Percentiles rank a stretch among this genome's conserved stretches.
phyloP scores from a whole-genome alignment of 192 early-diverging fungal genomes.

The Gigaspora rosea region DNA sequence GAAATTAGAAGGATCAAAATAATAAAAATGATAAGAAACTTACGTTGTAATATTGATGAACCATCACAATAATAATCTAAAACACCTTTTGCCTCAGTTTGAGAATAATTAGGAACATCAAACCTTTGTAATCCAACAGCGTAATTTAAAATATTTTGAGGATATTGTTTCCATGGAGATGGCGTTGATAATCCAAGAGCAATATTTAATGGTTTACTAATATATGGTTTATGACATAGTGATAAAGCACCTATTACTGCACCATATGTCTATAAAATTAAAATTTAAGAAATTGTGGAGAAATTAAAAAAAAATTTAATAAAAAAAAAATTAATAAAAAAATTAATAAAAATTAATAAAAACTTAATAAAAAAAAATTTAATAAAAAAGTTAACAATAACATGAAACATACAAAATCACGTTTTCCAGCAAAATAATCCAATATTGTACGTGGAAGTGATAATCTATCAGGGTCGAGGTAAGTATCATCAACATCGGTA shows the following conservation, averaged over 20 bases:
- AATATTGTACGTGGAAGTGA: constrained; percentile 49
- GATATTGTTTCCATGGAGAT: constrained; percentile 41
- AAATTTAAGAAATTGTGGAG: not conserved
- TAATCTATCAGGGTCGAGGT: constrained; percentile 45
- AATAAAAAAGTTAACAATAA: no score
- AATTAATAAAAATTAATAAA: not conserved
- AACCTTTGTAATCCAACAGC: constrained; percentile 39
- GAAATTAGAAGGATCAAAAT: not conserved
- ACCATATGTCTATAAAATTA: constrained; percentile 34
- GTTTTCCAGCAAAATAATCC: constrained; percentile 51
- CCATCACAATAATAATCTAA: constrained; percentile 45
- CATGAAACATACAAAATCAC: constrained; percentile 39
- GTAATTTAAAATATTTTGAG: constrained; percentile 36
- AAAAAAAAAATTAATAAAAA: not conserved
- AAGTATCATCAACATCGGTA: constrained; percentile 38
- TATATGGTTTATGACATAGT: constrained; percentile 29
- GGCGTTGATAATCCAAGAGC: constrained; percentile 39
- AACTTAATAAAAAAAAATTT: not conserved
- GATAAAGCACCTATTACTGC: constrained; percentile 48
- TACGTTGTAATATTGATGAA: constrained; percentile 5
- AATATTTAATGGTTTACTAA: constrained; percentile 45
- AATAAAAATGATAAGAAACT: not conserved
- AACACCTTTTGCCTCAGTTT: constrained; percentile 47
- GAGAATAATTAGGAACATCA: constrained; percentile 44
- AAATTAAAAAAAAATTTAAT: not conserved